phyloP scores from a whole-genome alignment of 352 stramenopile species.

The Phytopythium ostracodes region DNA sequence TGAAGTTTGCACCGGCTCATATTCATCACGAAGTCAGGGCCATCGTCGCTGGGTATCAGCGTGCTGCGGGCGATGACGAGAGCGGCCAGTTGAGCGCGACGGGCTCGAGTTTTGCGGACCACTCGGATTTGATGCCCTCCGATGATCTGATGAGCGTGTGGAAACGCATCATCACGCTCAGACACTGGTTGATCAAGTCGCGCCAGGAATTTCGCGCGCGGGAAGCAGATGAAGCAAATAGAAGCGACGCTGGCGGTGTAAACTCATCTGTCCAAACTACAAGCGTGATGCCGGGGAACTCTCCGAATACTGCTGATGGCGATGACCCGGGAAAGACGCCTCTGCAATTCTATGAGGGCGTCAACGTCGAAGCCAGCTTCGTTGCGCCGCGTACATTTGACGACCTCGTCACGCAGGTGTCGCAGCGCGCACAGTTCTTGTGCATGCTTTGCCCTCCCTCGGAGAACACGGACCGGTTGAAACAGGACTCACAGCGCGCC shows the following conservation, averaged over 20 bases:
- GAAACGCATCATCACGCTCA: constrained; percentile 76
- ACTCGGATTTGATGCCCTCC: constrained; percentile 61
- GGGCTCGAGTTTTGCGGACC: constrained; percentile 24
- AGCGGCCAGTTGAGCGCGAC: background rate
- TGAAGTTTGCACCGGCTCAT: constrained; percentile 75
- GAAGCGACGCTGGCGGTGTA: background rate
- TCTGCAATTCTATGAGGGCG: constrained; percentile 15
- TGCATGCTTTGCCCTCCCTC: constrained; percentile 69
- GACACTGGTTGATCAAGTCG: constrained; percentile 83
- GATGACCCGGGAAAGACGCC: background rate
- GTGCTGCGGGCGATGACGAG: background rate
- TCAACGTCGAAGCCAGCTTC: constrained; percentile 59
- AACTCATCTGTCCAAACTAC: background rate
- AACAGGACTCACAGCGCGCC: constrained; percentile 63
- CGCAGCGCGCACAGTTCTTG: constrained; percentile 68
- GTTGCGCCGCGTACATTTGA: constrained; percentile 65
- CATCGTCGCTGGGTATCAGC: constrained; percentile 32
- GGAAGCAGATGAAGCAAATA: constrained; percentile 36
- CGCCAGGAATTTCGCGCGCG: constrained; percentile 74
- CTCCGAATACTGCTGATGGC: background rate
- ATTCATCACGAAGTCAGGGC: constrained; percentile 76
- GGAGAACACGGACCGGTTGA: constrained; percentile 59
- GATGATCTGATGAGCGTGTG: constrained; percentile 69
- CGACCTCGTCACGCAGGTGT: constrained; percentile 58
- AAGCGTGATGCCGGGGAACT: background rate